Percentiles rank a stretch among this genome's conserved stretches.
Conservation (phyloP, 176 grass and related monocot species). For the Avena eriantha region DNA sequence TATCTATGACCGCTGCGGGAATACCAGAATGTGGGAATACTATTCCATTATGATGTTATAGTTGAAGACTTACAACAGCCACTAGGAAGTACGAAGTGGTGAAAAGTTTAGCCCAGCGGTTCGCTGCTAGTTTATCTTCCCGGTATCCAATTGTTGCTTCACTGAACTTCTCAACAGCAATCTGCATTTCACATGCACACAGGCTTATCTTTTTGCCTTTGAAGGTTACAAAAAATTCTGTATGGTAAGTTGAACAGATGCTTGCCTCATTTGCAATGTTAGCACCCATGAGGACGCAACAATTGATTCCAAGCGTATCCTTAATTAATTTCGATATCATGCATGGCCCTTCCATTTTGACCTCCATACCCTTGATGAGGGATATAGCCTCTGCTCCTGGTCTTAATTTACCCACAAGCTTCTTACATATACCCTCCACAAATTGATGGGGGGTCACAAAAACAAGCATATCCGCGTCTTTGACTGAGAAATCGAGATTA, state of each 20-base stretch:
- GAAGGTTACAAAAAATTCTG: slow-evolving; percentile 3
- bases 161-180: slow-evolving; percentile 93
- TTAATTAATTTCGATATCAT: slow-evolving; percentile 95
- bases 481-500: slow-evolving; percentile 57
- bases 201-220: background rate
- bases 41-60: background rate
- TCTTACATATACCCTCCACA: slow-evolving; percentile 91
- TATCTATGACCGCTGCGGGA: background rate
- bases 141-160: slow-evolving; percentile 96
- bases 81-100: slow-evolving; percentile 85
- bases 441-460: slow-evolving; percentile 97
- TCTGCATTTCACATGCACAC: slow-evolving; percentile 55
- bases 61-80: slow-evolving; percentile 61
- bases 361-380: slow-evolving; percentile 97
- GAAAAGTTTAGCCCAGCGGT: slow-evolving; percentile 75
- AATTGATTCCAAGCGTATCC: slow-evolving; percentile 84
- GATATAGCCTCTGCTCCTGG: slow-evolving; percentile 76
- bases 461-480: slow-evolving; percentile 87
- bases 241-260: background rate
- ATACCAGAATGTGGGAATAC: background rate
- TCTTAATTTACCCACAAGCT: slow-evolving; percentile 79
- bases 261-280: slow-evolving; percentile 97
- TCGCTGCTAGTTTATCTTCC: slow-evolving; percentile 78
- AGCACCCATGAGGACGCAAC: slow-evolving; percentile 98
- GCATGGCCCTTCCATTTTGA: slow-evolving; percentile 91